Evolutionary conservation across 176 grass and related monocot genomes (phyloP).

Genomic region (Tillandsia leiboldiana): DNA sequence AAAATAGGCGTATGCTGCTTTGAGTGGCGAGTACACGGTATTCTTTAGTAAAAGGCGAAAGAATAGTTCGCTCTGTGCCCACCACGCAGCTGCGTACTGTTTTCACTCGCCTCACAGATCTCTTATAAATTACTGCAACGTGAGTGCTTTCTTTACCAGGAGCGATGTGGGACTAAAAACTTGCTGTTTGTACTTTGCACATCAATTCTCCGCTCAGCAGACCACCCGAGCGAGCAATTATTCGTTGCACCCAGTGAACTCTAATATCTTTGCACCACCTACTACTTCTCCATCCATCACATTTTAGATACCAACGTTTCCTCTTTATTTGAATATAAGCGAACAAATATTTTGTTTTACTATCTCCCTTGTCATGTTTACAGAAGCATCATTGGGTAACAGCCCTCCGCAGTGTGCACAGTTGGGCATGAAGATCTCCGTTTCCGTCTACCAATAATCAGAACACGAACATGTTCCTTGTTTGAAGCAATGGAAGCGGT

Average conservation of each 20-base stretch:
- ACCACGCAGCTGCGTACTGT: not conserved
- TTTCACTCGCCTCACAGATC: not conserved
- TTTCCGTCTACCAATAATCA: constrained; percentile 21
- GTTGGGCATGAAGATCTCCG: no score
- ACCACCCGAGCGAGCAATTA: not conserved
- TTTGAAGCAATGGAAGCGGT: constrained; percentile 29
- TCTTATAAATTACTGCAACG: no score
- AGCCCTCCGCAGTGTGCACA: no score
- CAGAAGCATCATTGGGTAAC: no score
- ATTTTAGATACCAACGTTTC: no score
- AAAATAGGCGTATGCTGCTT: constrained; percentile 21
- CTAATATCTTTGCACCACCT: no score
- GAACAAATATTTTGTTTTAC: no score
- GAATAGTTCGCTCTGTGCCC: constrained; percentile 13
- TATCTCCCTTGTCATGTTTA: no score
- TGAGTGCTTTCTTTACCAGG: not conserved
- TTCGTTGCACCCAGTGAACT: no score
- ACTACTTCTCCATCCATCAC: no score
- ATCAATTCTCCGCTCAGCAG: not conserved
- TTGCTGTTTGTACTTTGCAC: not conserved
- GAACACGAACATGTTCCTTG: constrained; percentile 26
- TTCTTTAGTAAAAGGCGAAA: constrained; percentile 23
- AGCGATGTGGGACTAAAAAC: not conserved
- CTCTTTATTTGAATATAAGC: no score
- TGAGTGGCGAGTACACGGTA: constrained; percentile 1